Evolutionary conservation across 2,329 filamentous ascomycete genomes (phyloP).

Genomic region (Ascochyta fabae): DNA sequence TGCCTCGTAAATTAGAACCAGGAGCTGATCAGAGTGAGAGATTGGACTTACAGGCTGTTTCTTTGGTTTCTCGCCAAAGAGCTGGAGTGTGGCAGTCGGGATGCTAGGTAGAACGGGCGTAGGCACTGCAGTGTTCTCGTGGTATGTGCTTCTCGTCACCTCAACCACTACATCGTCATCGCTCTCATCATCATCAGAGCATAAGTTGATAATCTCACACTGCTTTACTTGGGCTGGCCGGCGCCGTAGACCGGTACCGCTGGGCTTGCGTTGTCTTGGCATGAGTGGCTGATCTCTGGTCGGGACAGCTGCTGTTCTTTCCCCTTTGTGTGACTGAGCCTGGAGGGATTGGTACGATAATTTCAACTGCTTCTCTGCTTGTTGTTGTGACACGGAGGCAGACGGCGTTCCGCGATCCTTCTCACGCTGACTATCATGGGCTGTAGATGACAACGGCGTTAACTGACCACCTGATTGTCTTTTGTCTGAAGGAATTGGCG

Average conservation of each 20-base stretch:
- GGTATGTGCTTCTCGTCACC: background rate
- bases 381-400: background rate
- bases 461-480: background rate
- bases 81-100: background rate
- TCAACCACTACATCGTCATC: background rate
- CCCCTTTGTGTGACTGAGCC: background rate
- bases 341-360: background rate
- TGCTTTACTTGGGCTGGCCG: background rate
- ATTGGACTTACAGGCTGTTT: background rate
- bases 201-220: background rate
- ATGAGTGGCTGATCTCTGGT: background rate
- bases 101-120: background rate
- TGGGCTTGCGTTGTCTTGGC: background rate
- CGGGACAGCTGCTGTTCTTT: background rate
- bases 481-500: background rate
- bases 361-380: background rate
- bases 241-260: background rate
- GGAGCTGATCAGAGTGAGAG: background rate
- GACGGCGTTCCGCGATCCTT: background rate
- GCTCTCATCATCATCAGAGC: slow-evolving; percentile 1
- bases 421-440: background rate
- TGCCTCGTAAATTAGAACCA: background rate
- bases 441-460: background rate
- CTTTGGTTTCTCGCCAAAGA: background rate
- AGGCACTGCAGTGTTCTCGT: background rate